A percentile compares a stretch with the other conserved stretches of the same genome.
phyloP scores from a whole-genome alignment of 2,329 filamentous ascomycete genomes.

The Aureobasidium sp. region DNA sequence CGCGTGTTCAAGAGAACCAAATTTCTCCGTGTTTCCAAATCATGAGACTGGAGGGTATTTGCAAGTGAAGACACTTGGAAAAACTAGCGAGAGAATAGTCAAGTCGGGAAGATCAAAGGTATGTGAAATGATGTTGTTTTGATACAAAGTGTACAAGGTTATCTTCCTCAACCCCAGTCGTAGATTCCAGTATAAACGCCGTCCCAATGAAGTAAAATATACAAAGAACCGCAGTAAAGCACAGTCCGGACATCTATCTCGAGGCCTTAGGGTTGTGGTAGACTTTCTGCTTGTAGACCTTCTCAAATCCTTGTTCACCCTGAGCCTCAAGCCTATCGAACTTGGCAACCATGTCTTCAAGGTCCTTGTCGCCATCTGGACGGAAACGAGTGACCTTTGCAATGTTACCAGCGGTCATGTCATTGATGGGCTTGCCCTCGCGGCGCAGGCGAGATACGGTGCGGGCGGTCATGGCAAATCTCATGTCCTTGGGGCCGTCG shows the following conservation, averaged over 20 bases:
- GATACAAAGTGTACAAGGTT: not conserved
- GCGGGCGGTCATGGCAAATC: conserved; percentile 87
- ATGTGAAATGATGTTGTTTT: not conserved
- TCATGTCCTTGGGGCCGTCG: conserved; percentile 87
- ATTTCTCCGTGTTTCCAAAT: too few species aligned
- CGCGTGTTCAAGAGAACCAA: too few species aligned
- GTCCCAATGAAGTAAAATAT: not conserved
- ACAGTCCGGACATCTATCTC: not conserved
- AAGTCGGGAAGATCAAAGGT: too few species aligned
- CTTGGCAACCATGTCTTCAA: conserved; percentile 53
- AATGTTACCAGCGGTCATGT: conserved; percentile 70
- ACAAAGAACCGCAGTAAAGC: not conserved
- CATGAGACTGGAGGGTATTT: too few species aligned
- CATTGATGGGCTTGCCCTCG: conserved; percentile 49
- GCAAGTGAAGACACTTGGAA: too few species aligned
- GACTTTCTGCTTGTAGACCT: conserved; percentile 23
- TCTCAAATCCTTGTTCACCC: conserved; percentile 27
- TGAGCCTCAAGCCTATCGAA: conserved; percentile 28
- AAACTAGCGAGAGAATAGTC: too few species aligned
- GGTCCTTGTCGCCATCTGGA: conserved; percentile 53
- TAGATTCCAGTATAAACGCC: not conserved
- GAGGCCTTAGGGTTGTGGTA: conserved; percentile 3
- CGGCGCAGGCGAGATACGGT: conserved; percentile 57
- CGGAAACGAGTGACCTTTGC: conserved; percentile 75
- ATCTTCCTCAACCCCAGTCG: not conserved